A percentile compares a stretch with the other conserved stretches of the same genome.
phyloP scores from a whole-genome alignment of 2,329 filamentous ascomycete species.

The Calonectria crousiana region DNA sequence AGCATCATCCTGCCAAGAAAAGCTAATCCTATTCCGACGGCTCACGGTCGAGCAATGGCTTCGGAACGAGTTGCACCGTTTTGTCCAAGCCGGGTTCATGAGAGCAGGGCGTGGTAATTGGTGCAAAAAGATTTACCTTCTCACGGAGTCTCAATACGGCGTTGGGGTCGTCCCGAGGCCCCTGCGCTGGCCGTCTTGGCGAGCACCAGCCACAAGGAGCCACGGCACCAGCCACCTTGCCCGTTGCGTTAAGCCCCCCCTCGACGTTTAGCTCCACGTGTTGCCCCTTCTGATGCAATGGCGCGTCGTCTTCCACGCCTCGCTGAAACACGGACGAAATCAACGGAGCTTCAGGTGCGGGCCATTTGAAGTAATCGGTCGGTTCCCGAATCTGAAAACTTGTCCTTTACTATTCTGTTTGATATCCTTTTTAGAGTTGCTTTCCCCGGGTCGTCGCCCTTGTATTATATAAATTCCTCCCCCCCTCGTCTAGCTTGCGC shows the following conservation, averaged over 20 bases:
- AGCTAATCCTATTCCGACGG: constrained; percentile 3
- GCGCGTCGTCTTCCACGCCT: constrained; percentile 24
- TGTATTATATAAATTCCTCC: constrained; percentile 27
- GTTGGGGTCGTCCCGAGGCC: not conserved
- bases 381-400: constrained; percentile 16
- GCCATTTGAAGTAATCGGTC: constrained; percentile 44
- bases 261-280: constrained; percentile 39
- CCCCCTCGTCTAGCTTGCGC: not conserved
- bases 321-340: constrained; percentile 31
- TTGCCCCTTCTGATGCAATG: constrained; percentile 29
- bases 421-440: not conserved
- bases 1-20: constrained; percentile 9
- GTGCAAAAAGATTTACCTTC: constrained; percentile 19
- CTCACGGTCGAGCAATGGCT: not conserved
- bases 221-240: constrained; percentile 42
- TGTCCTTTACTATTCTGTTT: constrained; percentile 3
- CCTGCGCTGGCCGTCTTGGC: not conserved
- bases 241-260: no score
- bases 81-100: not conserved
- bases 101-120: constrained; percentile 6
- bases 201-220: constrained; percentile 34
- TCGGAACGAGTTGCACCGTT: not conserved
- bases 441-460: not conserved
- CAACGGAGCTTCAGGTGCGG: constrained; percentile 48
- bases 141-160: not conserved